Evolutionary conservation across 495 filamentous ascomycete species (phyloP), one percentile per base, ranked within the genome.

Genomic region (Penicillium canariense): DNA sequence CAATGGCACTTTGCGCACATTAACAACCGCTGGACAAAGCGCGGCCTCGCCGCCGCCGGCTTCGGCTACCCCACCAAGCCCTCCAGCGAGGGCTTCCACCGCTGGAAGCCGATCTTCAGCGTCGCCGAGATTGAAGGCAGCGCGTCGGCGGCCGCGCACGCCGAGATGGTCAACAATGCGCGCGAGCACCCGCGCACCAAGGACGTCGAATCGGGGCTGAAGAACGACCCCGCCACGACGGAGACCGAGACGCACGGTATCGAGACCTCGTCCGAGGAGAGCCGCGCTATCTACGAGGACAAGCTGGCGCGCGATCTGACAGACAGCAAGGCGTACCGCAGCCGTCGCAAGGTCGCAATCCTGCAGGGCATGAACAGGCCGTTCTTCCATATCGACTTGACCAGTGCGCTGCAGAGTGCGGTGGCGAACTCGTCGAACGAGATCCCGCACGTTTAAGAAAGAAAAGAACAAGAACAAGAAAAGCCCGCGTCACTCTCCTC

Each of bases 21-120:
- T 78, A 93, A 86, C 77, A 97, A 96, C 77, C 85, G 92, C 53
- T 98, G 94, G 94, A 94, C 94, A 28, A 98, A 97, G 75, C 89
- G 94, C 14, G 94, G 89, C 12, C 86, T 98, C 18, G 87, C 86
- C n/a, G 81, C 87, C 15, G 95, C 89, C 11, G 94, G 95, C 30
- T 98, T 98, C 71, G 94, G 94, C 1, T 96, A 86, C 71, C 91
- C 93, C 3, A 81, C 84, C 8, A 87, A 91, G 17, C 72, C 77
- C 15, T 67, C 76, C 5, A 72, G 70, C 10, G 76, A 78, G 1
- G 74, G 76, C 1, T 76, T 85, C 61, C 76, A 83, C 51, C 82
- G 89, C 18, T 97, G 93, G 93, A 91, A 91, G 68, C 90, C 90
- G n/a, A 90, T 98, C 67, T 98, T 96, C 78, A 90, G 84, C 68